Conservation (phyloP, 805 yeast genomes). For the Monosporozyma aerobia region DNA sequence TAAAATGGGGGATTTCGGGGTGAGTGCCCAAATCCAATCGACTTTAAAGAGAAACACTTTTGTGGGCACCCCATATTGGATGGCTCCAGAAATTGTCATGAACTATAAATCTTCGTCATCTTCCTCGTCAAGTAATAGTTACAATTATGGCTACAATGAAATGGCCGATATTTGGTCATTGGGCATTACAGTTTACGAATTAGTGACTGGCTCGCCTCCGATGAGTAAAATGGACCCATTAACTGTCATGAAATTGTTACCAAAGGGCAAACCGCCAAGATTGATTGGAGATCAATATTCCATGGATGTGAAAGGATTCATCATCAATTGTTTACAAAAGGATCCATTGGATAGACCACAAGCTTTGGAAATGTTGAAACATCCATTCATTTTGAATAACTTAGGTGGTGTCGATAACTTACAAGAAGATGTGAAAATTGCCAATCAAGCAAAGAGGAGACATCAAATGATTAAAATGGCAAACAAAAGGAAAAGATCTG, state of each 20-base stretch:
- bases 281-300: constrained; percentile 25
- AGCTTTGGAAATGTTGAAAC: constrained; percentile 44
- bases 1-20: constrained; percentile 90
- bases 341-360: constrained; percentile 58
- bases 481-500: neutral
- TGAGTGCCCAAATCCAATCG: constrained; percentile 72
- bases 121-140: constrained; percentile 8
- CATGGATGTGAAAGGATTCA: constrained; percentile 42
- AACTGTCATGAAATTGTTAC: constrained; percentile 50
- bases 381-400: constrained; percentile 3
- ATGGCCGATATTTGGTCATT: constrained; percentile 94
- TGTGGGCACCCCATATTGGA: constrained; percentile 96
- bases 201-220: constrained; percentile 79
- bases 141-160: constrained; percentile 54
- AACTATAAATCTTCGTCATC: neutral
- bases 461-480: constrained; percentile 13
- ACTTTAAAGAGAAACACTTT: constrained; percentile 61
- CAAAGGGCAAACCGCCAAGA: constrained; percentile 29
- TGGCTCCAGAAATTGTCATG: constrained; percentile 94
- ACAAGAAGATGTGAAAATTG: constrained; percentile 33
- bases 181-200: constrained; percentile 86
- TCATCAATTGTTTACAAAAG: constrained; percentile 55
- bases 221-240: constrained; percentile 62
- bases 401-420: constrained; percentile 30
- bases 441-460: constrained; percentile 24